Percentiles rank a stretch among this genome's conserved stretches.
phyloP scores from a whole-genome alignment of 176 grass and related monocot species.

The Bolboschoenus planiculmis region DNA sequence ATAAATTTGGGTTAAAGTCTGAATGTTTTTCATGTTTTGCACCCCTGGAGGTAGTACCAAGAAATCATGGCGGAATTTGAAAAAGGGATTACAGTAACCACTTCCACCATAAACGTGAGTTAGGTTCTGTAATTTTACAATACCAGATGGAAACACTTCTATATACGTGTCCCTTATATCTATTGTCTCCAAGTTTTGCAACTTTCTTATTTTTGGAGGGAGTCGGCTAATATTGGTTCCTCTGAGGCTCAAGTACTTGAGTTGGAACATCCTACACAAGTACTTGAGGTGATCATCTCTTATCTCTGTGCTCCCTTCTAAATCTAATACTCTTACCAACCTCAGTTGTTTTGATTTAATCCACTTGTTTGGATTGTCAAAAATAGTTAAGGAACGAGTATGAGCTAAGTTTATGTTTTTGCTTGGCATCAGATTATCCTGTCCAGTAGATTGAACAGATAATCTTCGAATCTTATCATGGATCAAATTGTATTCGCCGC shows the following conservation, averaged over 20 bases:
- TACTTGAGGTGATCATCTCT: not conserved
- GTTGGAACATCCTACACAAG: not conserved
- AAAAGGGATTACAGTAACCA: not conserved
- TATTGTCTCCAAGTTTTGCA: not conserved
- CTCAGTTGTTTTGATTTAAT: not conserved
- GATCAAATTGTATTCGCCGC: not conserved
- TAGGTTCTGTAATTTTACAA: not conserved
- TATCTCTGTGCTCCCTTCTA: not conserved
- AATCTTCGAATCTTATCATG: not conserved
- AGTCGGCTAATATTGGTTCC: not conserved
- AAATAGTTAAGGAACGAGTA: not conserved
- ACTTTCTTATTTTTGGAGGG: not conserved
- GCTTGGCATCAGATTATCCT: not conserved
- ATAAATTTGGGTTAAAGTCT: not conserved
- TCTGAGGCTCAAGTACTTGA: not conserved
- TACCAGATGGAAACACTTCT: not conserved
- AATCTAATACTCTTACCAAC: not conserved
- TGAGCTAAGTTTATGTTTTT: not conserved
- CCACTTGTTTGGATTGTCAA: not conserved
- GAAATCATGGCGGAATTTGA: not conserved
- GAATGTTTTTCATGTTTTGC: not conserved
- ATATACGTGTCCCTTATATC: not conserved
- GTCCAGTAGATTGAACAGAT: not conserved
- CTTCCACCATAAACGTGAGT: not conserved
- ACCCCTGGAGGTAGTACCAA: not conserved